Percentiles rank a stretch among this genome's conserved stretches.
Conservation (phyloP, 1,284 basidiomycete genomes). For the Paramarasmius palmivorus region DNA sequence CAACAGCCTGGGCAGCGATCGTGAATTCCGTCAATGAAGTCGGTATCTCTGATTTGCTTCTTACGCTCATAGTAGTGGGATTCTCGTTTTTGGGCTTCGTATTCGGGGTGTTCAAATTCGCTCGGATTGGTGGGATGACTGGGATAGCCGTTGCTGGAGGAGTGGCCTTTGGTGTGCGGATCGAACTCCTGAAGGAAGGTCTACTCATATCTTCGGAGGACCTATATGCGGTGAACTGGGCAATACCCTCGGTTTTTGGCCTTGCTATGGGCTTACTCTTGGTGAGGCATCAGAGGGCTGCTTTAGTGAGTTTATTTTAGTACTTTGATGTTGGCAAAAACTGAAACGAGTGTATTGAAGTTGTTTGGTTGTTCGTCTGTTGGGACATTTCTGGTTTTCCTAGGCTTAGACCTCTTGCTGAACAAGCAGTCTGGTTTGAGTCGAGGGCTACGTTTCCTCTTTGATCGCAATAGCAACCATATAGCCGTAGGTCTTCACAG, state of each 20-base stretch:
- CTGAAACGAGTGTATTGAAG: constrained; percentile 24
- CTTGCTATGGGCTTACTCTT: constrained; percentile 40
- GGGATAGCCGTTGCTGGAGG: constrained; percentile 53
- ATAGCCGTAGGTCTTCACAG: constrained; percentile 41
- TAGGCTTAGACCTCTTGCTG: constrained; percentile 57
- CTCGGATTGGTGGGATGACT: constrained; percentile 44
- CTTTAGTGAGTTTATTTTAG: constrained; percentile 45
- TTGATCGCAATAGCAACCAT: constrained; percentile 62
- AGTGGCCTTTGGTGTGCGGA: constrained; percentile 55
- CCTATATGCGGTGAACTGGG: constrained; percentile 51
- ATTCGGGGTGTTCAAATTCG: constrained; percentile 52
- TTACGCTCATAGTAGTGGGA: constrained; percentile 48
- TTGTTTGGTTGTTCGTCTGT: constrained; percentile 52
- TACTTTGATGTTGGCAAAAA: not conserved
- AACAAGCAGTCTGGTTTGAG: constrained; percentile 63
- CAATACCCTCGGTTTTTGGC: constrained; percentile 45
- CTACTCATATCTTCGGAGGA: constrained; percentile 43
- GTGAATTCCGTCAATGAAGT: constrained; percentile 51
- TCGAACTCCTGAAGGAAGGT: constrained; percentile 48
- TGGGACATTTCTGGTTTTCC: constrained; percentile 57
- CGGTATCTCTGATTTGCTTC: constrained; percentile 50
- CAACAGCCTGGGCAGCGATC: constrained; percentile 58
- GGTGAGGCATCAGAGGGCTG: constrained; percentile 44
- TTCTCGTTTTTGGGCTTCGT: constrained; percentile 52
- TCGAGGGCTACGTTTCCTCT: constrained; percentile 58